Conservation (phyloP, 108 stramenopile species). For the Epithemia pelagica region DNA sequence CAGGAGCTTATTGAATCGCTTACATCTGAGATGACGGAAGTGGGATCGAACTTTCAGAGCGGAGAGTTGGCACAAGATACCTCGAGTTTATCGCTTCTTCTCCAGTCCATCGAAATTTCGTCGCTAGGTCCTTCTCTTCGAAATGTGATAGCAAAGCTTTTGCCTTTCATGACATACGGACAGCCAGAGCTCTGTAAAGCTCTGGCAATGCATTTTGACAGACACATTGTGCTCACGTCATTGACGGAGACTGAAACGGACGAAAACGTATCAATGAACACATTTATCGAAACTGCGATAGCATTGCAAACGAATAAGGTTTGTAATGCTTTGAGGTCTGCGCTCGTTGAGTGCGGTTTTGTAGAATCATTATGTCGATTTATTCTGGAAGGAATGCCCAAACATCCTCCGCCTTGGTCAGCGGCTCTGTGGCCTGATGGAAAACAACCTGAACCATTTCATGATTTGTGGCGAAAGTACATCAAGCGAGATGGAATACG, state of each 20-base stretch:
- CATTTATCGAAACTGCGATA: constrained; percentile 72
- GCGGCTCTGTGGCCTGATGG: constrained; percentile 55
- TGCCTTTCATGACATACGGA: constrained; percentile 83
- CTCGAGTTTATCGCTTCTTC: constrained; percentile 55
- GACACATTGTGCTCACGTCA: constrained; percentile 45
- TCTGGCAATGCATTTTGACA: constrained; percentile 54
- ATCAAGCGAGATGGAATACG: constrained; percentile 49
- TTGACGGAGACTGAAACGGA: constrained; percentile 22
- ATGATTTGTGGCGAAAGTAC: constrained; percentile 46
- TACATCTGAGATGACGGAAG: constrained; percentile 57
- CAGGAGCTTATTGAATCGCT: constrained; percentile 75
- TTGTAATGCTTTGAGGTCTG: constrained; percentile 58
- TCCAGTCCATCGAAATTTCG: constrained; percentile 60
- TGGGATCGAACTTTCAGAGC: constrained; percentile 12
- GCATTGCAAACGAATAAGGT: constrained; percentile 67
- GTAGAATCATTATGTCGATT: constrained; percentile 42
- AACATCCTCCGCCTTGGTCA: constrained; percentile 69
- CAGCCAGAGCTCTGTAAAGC: constrained; percentile 51
- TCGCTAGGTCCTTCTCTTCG: constrained; percentile 59
- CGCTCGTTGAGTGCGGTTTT: constrained; percentile 61
- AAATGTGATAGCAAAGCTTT: constrained; percentile 74
- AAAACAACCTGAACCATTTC: neutral
- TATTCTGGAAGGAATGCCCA: constrained; percentile 44
- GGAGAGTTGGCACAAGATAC: constrained; percentile 27
- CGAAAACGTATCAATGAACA: constrained; percentile 48